Evolutionary conservation across 495 filamentous ascomycete species (phyloP), one percentile per base, ranked within the genome.

Genomic region (Penicillium tannophilum): DNA sequence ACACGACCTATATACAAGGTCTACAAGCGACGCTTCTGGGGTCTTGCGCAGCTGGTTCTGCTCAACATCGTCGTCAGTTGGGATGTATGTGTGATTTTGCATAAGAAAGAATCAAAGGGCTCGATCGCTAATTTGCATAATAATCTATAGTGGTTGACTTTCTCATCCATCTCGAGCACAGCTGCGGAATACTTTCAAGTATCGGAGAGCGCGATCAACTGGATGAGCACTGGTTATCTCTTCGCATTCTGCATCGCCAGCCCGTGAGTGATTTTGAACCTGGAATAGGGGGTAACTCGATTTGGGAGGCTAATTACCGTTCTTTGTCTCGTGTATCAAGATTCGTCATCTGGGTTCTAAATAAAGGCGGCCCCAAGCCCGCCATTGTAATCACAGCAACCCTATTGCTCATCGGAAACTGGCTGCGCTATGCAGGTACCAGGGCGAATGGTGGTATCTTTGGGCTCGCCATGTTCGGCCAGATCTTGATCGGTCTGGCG

Each of bases 51-150:
- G 74, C 72, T 98, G 63, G 88, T 92, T 16, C 72, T 98, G 65
- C 66, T 97, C 72, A 98, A 98, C 70, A 90, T 97, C 50, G 85
- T 98, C 54, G 87, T 96, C 28, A 93, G 89, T 68, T 97, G 93
- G 93, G 91, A 94, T 80, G 92, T 95, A 84, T 81, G 90, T 84
- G 33, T 39, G 24, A 30, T 49, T 51, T 31, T 4, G 16, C 39
- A 36, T 36, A 16, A 44, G 4, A 19, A 16, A 45, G 17, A 45
- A 1, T 20, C 19, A 46, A 20, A 31, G 6, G 26, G 9, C 30
- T 17, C 52, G 11, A 26, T 53, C 24, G 35, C 63, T 67, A 44
- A 66, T 42, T 39, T 23, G 24, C 6, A 4, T 1, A 12, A 12
- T 26, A 0, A 20, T 36, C 16, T 49, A 43, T 54, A 93, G 90